Evolutionary conservation across 768 basidiomycete species (phyloP).

Genomic region (Hypholoma fasciculare): DNA sequence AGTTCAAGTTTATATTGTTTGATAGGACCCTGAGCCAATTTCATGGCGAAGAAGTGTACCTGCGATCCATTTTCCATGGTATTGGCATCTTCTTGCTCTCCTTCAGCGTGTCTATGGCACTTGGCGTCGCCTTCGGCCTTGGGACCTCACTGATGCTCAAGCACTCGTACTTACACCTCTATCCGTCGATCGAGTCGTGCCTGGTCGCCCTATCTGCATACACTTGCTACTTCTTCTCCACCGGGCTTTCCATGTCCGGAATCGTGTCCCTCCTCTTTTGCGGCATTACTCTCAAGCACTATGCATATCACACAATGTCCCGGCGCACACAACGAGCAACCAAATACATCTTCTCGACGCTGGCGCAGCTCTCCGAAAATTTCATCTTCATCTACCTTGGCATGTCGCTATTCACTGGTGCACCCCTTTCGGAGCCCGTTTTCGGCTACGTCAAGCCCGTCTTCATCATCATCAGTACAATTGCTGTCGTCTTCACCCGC

Average conservation of each 20-base stretch:
- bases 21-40: conserved; percentile 87
- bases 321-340: conserved; percentile 89
- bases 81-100: conserved; percentile 97
- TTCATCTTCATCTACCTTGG: conserved; percentile 99
- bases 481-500: conserved; percentile 92
- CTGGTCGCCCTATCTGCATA: conserved; percentile 93
- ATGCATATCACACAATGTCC: conserved; percentile 99
- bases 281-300: conserved; percentile 98
- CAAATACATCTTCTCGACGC: conserved; percentile 93
- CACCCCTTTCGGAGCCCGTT: conserved; percentile 75
- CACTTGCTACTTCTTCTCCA: conserved; percentile 99
- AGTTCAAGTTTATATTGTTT: background rate
- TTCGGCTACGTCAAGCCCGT: conserved; percentile 91
- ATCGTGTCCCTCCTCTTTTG: conserved; percentile 98
- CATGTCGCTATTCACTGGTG: conserved; percentile 90
- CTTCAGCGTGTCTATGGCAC: conserved; percentile 91
- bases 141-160: conserved; percentile 91
- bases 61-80: conserved; percentile 91
- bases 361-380: conserved; percentile 95
- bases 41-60: conserved; percentile 83
- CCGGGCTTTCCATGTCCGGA: conserved; percentile 90
- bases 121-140: conserved; percentile 91
- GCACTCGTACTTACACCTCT: conserved; percentile 83
- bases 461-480: conserved; percentile 89
- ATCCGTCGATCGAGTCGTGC: conserved; percentile 96